These are phyloP conservation scores for Plenodomus tracheiphilus DNA, from an alignment of 2,329 filamentous ascomycete genomes.

Conservation along the genomic window DNA sequence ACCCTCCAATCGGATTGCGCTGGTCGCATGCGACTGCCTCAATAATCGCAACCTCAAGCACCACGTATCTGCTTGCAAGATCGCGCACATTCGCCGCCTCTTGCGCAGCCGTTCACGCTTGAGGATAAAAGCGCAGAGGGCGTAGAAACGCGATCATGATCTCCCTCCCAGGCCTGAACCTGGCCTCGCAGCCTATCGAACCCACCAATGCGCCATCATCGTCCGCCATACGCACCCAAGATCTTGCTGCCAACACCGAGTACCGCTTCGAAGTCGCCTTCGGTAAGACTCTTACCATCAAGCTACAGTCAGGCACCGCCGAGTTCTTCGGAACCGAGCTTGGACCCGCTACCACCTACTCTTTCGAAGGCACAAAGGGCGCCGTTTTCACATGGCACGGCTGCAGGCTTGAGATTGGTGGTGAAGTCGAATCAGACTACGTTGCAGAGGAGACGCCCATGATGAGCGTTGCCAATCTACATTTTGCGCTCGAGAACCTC, in stretches of 20 bases:
- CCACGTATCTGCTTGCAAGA: too few species aligned
- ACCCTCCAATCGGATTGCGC: background rate
- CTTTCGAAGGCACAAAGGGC: slow-evolving; percentile 78
- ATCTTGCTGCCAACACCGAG: slow-evolving; percentile 52
- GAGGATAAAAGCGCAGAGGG: background rate
- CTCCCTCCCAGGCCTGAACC: slow-evolving; percentile 52
- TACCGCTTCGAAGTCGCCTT: slow-evolving; percentile 49
- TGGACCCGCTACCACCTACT: slow-evolving; percentile 76
- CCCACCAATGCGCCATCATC: slow-evolving; percentile 24
- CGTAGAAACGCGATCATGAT: slow-evolving; percentile 6
- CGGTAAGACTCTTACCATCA: slow-evolving; percentile 42
- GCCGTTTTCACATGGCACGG: slow-evolving; percentile 93
- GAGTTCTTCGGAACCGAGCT: slow-evolving; percentile 97
- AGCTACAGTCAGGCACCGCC: slow-evolving; percentile 79
- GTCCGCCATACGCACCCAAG: slow-evolving; percentile 42
- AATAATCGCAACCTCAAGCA: background rate
- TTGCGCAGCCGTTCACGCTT: background rate
- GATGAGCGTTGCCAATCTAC: slow-evolving; percentile 79
- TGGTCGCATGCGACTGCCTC: background rate
- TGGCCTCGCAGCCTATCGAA: slow-evolving; percentile 39
- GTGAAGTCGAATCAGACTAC: slow-evolving; percentile 70
- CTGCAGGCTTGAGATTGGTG: slow-evolving; percentile 79
- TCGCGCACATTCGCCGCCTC: background rate
- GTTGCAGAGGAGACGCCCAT: slow-evolving; percentile 79
- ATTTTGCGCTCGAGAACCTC: slow-evolving; percentile 79